These are phyloP conservation scores for Candida cerambycidarum DNA, from an alignment of 805 yeast species.

Conservation along the genomic window DNA sequence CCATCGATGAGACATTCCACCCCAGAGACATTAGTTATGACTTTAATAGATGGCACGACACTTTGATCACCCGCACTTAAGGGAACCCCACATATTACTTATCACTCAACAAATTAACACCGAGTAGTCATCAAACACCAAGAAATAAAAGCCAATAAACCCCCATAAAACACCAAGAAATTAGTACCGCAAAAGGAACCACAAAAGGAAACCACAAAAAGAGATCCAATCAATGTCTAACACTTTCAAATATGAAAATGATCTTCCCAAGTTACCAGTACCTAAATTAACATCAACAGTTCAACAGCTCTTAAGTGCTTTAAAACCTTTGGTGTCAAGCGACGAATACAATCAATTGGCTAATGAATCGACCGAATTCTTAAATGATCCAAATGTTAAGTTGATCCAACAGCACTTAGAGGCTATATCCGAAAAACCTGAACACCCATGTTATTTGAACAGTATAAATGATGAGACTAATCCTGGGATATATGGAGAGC, in stretches of 20 bases:
- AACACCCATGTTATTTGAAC: slow-evolving; percentile 52
- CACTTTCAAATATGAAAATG: slow-evolving; percentile 42
- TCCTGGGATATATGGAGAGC: slow-evolving; percentile 61
- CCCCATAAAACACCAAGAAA: too few relatives aligned
- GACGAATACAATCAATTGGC: slow-evolving; percentile 51
- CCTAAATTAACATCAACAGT: slow-evolving; percentile 55
- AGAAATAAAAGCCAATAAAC: too few relatives aligned
- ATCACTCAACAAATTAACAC: not conserved
- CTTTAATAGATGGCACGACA: too few relatives aligned
- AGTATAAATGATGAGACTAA: slow-evolving; percentile 48
- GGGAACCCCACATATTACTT: too few relatives aligned
- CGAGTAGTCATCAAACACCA: not conserved
- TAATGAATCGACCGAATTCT: slow-evolving; percentile 45
- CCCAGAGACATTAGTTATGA: too few relatives aligned
- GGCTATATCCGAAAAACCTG: slow-evolving; percentile 42
- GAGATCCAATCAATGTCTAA: not conserved
- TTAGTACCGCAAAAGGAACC: too few relatives aligned
- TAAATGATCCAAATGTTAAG: slow-evolving; percentile 39
- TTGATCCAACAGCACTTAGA: slow-evolving; percentile 55
- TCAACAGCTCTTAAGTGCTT: slow-evolving; percentile 51
- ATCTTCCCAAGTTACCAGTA: slow-evolving; percentile 60
- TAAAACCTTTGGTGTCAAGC: slow-evolving; percentile 57
- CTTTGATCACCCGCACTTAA: too few relatives aligned
- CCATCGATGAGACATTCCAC: too few relatives aligned
- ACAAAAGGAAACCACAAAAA: not conserved